These are phyloP conservation scores for Agaricus subrufescens DNA, from an alignment of 768 basidiomycete species.

Conservation along the genomic window DNA sequence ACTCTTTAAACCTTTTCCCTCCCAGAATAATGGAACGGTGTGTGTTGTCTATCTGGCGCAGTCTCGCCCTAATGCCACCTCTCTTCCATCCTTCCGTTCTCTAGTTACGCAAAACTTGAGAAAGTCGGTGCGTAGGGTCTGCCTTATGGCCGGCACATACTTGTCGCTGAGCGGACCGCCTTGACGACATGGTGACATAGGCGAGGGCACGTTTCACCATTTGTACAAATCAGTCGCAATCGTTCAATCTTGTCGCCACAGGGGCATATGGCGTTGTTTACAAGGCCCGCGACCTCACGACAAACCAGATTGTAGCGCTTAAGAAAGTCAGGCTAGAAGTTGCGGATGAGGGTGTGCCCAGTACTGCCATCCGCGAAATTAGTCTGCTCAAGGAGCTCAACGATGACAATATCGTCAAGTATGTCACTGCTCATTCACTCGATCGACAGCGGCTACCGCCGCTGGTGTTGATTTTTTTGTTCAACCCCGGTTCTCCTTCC, in stretches of 20 bases:
- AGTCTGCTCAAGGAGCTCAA: conserved; percentile 94
- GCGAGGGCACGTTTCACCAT: conserved; percentile 32
- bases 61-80: conserved; percentile 13
- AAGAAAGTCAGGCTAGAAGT: conserved; percentile 99
- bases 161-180: conserved; percentile 13
- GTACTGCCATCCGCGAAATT: conserved; percentile 97
- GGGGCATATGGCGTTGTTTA: conserved; percentile 99
- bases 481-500: too few relatives aligned
- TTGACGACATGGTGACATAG: conserved; percentile 20
- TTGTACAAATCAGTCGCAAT: neutral
- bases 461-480: too few relatives aligned
- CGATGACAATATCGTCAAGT: conserved; percentile 95
- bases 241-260: conserved; percentile 27
- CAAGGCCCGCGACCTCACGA: conserved; percentile 83
- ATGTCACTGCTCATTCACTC: conserved; percentile 17
- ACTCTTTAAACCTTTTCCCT: conserved; percentile 4
- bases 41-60: conserved; percentile 13
- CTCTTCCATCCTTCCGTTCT: conserved; percentile 10
- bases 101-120: conserved; percentile 94
- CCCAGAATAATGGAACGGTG: conserved; percentile 40
- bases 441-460: too few relatives aligned
- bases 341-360: conserved; percentile 98
- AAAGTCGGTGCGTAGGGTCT: conserved; percentile 81
- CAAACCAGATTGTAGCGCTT: conserved; percentile 84
- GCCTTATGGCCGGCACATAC: conserved; percentile 6